phyloP scores from a whole-genome alignment of 176 grass and related monocot genomes.

The Pontederia crassipes region DNA sequence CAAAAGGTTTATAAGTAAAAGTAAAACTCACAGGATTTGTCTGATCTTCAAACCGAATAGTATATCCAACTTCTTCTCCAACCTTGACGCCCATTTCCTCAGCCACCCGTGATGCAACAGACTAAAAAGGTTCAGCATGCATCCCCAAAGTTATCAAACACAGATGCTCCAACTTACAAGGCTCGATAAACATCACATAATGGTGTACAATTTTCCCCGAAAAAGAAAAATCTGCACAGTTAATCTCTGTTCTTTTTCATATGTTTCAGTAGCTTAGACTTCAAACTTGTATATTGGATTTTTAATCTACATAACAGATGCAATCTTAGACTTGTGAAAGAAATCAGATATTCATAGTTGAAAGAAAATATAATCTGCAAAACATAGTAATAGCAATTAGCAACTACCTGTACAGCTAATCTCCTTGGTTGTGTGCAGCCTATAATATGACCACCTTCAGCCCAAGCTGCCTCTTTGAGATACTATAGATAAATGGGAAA shows the following conservation, averaged over 20 bases:
- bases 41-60: constrained; percentile 92
- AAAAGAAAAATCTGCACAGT: too few relatives aligned
- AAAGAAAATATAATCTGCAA: constrained; percentile 4
- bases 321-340: background rate
- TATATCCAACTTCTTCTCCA: constrained; percentile 97
- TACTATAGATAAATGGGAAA: constrained; percentile 32
- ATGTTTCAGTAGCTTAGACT: too few relatives aligned
- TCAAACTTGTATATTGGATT: too few relatives aligned
- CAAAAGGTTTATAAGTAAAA: constrained; percentile 5
- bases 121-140: constrained; percentile 38
- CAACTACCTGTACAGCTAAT: constrained; percentile 80
- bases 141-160: constrained; percentile 2
- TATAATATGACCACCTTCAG: constrained; percentile 82
- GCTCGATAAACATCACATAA: background rate
- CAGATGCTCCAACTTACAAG: too few relatives aligned
- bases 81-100: constrained; percentile 84
- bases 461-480: constrained; percentile 93
- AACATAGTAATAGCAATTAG: constrained; percentile 1
- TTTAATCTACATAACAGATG: background rate
- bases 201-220: background rate
- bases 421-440: constrained; percentile 93
- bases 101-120: constrained; percentile 79
- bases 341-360: background rate
- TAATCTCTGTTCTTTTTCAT: too few relatives aligned
- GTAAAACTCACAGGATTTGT: constrained; percentile 70